Base-by-base conservation (phyloP, 495 filamentous ascomycete species). In the Penicillium odoratum region DNA sequence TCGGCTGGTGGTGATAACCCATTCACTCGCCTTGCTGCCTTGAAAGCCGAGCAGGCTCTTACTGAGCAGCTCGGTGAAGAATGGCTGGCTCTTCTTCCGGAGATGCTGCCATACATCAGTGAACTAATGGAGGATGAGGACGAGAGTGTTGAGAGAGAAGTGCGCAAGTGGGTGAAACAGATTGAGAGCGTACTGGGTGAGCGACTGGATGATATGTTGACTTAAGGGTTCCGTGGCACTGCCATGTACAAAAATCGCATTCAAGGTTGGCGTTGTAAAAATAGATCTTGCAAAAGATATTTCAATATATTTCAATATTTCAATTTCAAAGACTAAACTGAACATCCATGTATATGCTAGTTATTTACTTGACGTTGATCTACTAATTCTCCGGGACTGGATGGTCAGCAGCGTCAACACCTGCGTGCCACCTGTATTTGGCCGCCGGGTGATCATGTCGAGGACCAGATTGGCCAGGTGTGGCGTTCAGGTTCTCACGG, bases 71-170 rank as follows among this genome's bases (percentile, higher is more conserved):
- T 97, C 25, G 92, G 91, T 25, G 91, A 97, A 63, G 94, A 98
- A 61, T 98, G 95, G 95, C 72, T 98, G 57, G 81, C 84, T 2
- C 78, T 93, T 70, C 72, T 98, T 69, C 90, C 93, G 0, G 93
- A 98, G 81, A 96, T 97, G 86, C 75, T 98, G 62, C 94, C 94
- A 33, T 89, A 90, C 53, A 94, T 98, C 50, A 93, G 88, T 58
- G 94, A 98, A 73, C 66, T 95, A 59, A 88, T 94, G 78, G 95
- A 98, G 71, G 94, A 98, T 70, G 94, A 96, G 60, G 91, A 97
- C 60, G 93, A 97, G 73, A 77, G 71, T 26, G 93, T 98, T 40
- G 94, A 97, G 79, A 76, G 85, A 62, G 93, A 97, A 77, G 90
- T 90, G 8, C 79, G 88, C 67, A 81, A 84, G 55, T 94, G 93